Conservation (phyloP, 177 flowering plant species). For the Vitis hybrid region DNA sequence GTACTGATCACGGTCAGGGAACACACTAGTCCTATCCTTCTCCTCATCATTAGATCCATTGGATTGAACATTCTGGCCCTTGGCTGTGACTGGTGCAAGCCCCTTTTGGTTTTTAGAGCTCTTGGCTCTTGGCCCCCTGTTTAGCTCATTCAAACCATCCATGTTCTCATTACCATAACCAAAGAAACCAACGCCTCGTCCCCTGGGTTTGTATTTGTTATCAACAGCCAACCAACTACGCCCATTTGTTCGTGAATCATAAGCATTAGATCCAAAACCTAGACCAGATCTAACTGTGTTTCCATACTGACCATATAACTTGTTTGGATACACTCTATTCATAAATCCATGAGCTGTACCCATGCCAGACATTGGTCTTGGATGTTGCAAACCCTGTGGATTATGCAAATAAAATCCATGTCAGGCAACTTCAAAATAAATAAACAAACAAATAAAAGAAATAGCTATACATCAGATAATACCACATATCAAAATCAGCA, state of each 20-base stretch:
- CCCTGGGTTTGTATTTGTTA: slow-evolving; percentile 36
- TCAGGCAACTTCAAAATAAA: not conserved
- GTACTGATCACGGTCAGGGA: slow-evolving; percentile 36
- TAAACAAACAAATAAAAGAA: too few relatives aligned
- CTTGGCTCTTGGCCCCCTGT: slow-evolving; percentile 47
- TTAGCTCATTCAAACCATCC: slow-evolving; percentile 46
- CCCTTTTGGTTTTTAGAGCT: slow-evolving; percentile 30
- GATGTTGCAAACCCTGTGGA: slow-evolving; percentile 34
- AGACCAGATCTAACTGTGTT: slow-evolving; percentile 31
- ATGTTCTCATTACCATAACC: slow-evolving; percentile 34
- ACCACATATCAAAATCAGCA: not conserved
- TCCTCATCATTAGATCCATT: slow-evolving; percentile 22
- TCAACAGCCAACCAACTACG: slow-evolving; percentile 36
- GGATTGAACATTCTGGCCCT: slow-evolving; percentile 23
- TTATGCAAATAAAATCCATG: too few relatives aligned
- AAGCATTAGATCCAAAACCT: slow-evolving; percentile 34
- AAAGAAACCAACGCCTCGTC: slow-evolving; percentile 26
- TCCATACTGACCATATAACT: slow-evolving; percentile 40
- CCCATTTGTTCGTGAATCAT: slow-evolving; percentile 31
- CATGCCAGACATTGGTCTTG: slow-evolving; percentile 32
- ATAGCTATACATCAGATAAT: too few relatives aligned
- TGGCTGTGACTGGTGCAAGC: slow-evolving; percentile 15
- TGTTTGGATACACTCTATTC: slow-evolving; percentile 38
- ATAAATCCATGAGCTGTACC: slow-evolving; percentile 33
- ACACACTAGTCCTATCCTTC: slow-evolving; percentile 15